Conservation (phyloP, 2,329 filamentous ascomycete species). For the Diaporthe sp. region DNA sequence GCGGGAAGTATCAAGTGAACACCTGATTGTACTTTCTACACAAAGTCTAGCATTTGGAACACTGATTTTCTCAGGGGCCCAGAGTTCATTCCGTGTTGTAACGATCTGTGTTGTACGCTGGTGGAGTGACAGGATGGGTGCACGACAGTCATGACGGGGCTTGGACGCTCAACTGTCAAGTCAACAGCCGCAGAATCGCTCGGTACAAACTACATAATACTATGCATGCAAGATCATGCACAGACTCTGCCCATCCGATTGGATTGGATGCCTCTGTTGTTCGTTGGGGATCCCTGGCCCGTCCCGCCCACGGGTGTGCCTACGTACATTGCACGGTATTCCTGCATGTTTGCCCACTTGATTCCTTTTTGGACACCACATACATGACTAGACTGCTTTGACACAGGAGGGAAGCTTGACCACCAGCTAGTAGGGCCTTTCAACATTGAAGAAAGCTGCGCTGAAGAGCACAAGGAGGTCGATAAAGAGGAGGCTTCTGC, state of each 20-base stretch:
- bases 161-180: background rate
- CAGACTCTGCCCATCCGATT: background rate
- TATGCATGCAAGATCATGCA: constrained; percentile 15
- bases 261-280: background rate
- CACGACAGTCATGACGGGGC: background rate
- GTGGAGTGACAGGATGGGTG: background rate
- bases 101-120: background rate
- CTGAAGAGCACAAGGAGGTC: background rate
- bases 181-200: background rate
- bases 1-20: no score
- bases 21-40: no score
- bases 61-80: no score
- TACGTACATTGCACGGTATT: background rate
- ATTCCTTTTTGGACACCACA: background rate
- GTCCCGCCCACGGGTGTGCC: background rate
- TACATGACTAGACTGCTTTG: background rate
- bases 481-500: background rate
- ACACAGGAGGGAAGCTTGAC: background rate
- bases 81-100: background rate
- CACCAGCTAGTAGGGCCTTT: no score
- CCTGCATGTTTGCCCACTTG: background rate
- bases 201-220: constrained; percentile 13
- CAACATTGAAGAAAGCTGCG: no score
- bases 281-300: background rate
- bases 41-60: background rate